These are phyloP conservation scores for Crucibulum laeve DNA, from an alignment of 768 basidiomycete genomes.

Conservation along the genomic window DNA sequence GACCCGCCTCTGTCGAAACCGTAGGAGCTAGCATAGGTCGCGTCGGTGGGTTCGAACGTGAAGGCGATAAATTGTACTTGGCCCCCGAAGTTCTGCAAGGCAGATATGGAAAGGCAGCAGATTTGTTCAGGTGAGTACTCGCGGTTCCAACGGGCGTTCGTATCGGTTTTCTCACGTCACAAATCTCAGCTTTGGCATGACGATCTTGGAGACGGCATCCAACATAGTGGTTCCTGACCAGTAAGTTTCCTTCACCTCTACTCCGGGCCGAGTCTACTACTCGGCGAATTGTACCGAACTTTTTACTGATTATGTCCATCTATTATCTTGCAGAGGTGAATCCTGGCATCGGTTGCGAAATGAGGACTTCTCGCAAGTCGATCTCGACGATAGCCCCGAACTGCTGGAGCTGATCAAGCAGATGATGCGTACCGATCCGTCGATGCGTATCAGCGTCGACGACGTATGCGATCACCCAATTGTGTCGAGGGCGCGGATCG, in stretches of 20 bases:
- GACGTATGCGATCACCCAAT: constrained; percentile 59
- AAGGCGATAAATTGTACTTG: constrained; percentile 96
- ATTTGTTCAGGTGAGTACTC: constrained; percentile 86
- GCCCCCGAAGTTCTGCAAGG: constrained; percentile 95
- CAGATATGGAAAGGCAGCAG: constrained; percentile 87
- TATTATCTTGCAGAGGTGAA: constrained; percentile 61
- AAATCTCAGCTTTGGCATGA: constrained; percentile 79
- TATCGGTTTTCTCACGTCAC: constrained; percentile 36
- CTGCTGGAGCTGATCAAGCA: constrained; percentile 63
- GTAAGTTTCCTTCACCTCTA: constrained; percentile 44
- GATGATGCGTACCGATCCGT: constrained; percentile 77
- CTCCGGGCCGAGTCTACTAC: neutral
- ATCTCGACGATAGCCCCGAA: constrained; percentile 60
- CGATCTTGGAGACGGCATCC: constrained; percentile 89
- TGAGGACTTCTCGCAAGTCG: constrained; percentile 87
- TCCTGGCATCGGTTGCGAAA: constrained; percentile 91
- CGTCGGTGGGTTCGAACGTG: constrained; percentile 79
- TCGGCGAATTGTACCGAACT: constrained; percentile 8
- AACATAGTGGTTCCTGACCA: constrained; percentile 98
- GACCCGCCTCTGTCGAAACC: constrained; percentile 32
- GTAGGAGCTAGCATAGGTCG: constrained; percentile 24
- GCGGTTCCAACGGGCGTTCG: constrained; percentile 25
- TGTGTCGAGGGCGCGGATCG: constrained; percentile 54
- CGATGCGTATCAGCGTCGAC: constrained; percentile 49
- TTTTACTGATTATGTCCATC: constrained; percentile 21